Evolutionary conservation across 768 basidiomycete species (phyloP), one percentile per base, ranked within the genome.

Genomic region (Mycena alexandri): DNA sequence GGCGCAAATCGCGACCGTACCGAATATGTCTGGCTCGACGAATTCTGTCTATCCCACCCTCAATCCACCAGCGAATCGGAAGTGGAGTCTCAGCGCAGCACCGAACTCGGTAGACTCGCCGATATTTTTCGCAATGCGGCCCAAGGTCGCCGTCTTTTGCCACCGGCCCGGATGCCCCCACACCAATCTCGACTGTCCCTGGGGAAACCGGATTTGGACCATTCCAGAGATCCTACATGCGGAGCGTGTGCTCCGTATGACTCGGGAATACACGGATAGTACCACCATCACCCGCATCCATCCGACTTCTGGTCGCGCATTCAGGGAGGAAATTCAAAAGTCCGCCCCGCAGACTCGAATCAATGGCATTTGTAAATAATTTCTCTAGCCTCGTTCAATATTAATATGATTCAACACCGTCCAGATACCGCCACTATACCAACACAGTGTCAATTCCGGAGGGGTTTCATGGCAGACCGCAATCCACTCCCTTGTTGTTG

Each of bases 401-500:
- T 14, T 53, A 36, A 13, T n/a, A n/a, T 46, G 2, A 21, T 22
- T 19, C 14, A 42, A 22, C 16, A 58, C 17, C 25, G 8, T 10
- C 17, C 36, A 55, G 44, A 11, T 68, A 73, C n/a, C 33, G 68
- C 70, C 10, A 65, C n/a, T 75, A 33, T 73, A 73, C 68, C 67
- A 73, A 44, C 57, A 73, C 24, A 65, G 70, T 22, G 54, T 51
- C 4, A 68, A 71, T 56, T 54, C 72, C 21, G 74, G 70, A 6
- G 47, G 67, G 3, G 42, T 62, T 19, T 51, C 67, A 3, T 73
- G 70, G 70, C 72, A 75, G 48, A 8, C 46, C 17, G 61, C 72
- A 22, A 75, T 75, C 47, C 74, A 75, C 56, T 43, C 74, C 7
- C 65, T 75, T 11, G 63, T 75, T 13, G 68, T 75, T 12, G 75